Percentiles rank a stretch among this genome's conserved stretches.
Conservation (phyloP, 2,329 filamentous ascomycete species). For the Plenodomus biglobosus region DNA sequence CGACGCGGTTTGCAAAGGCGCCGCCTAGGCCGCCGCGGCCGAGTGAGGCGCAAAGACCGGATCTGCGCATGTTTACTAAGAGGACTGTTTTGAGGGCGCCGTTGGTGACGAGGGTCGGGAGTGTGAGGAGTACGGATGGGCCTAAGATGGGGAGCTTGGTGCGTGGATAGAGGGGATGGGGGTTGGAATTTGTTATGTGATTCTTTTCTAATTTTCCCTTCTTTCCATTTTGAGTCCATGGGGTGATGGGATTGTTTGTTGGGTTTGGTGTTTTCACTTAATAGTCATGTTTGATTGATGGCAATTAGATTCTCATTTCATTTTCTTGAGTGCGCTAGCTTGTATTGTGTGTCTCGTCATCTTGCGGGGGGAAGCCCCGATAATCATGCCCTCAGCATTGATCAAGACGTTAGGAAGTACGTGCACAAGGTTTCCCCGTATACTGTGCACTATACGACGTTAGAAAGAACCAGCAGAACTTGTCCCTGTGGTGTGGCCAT, state of each 20-base stretch:
- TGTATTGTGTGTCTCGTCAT: too few species aligned
- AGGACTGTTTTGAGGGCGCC: conserved; percentile 9
- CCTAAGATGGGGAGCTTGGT: background rate
- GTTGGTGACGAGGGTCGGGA: conserved; percentile 9
- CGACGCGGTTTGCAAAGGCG: conserved; percentile 5
- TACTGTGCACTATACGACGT: background rate
- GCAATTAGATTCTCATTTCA: too few species aligned
- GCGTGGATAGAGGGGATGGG: background rate
- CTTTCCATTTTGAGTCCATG: too few species aligned
- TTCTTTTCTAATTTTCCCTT: too few species aligned
- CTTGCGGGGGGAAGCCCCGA: too few species aligned
- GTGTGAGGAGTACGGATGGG: background rate
- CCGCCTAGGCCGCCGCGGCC: conserved; percentile 25
- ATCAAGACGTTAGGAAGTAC: background rate
- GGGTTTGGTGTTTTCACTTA: too few species aligned
- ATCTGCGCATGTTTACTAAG: conserved; percentile 22
- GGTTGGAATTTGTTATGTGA: too few species aligned
- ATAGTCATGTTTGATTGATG: too few species aligned
- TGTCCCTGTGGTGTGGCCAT: too few species aligned
- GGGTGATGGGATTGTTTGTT: too few species aligned
- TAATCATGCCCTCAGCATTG: background rate
- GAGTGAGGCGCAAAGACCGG: conserved; percentile 21
- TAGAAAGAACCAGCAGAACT: background rate
- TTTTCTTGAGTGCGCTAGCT: too few species aligned
- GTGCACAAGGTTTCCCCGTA: background rate